Evolutionary conservation across 2,329 filamentous ascomycete genomes (phyloP), one percentile per base, ranked within the genome.

Genomic region (Lachnellula hyalina): DNA sequence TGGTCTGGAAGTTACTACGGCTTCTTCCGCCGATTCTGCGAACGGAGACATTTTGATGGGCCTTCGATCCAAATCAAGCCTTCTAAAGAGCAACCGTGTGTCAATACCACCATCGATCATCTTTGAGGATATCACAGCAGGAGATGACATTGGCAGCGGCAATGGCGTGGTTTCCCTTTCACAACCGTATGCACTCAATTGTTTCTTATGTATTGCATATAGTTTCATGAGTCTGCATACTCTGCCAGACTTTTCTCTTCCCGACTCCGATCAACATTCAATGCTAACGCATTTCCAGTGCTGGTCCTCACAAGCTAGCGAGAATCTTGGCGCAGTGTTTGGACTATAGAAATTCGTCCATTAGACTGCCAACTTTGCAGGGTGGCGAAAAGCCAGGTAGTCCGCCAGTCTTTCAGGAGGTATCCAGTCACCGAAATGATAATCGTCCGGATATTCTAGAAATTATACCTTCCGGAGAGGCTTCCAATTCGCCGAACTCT

Each of bases 221-320:
- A 7, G 7, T 8, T 11, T 11, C 9, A 32, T 11, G 8, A 32
- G 28, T 8, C 28, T 32, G 6, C 5, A 14, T 17, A 17, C 2
- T 17, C 14, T 40, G 14, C n/a, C n/a, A 17, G n/a, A 40, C 36
- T 15, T 40, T 46, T 34, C 7, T 25, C 38, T 12, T 28, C 21
- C 5, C 4, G 9, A 12, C 28, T 14, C 21, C 25, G 34, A 7
- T 12, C 15, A 49, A 19, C n/a, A n/a, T 45, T 44, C 32, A 15
- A 19, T 21, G 38, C 57, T 56, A 32, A 53, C n/a, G 0, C 3
- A 11, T 19, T 23, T 35, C 5, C 41, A 64, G 62, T n/a, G 55
- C 54, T 34, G 61, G 62, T 0, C 62, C 61, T 1, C 59, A 63
- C 28, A 63, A 62, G 44, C 34, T 64, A 38, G 60, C 56, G 4